Percentiles rank a stretch among this genome's conserved stretches.
Evolutionary conservation across 2,329 filamentous ascomycete species (phyloP).

Genomic region (Simplicillium sp.): DNA sequence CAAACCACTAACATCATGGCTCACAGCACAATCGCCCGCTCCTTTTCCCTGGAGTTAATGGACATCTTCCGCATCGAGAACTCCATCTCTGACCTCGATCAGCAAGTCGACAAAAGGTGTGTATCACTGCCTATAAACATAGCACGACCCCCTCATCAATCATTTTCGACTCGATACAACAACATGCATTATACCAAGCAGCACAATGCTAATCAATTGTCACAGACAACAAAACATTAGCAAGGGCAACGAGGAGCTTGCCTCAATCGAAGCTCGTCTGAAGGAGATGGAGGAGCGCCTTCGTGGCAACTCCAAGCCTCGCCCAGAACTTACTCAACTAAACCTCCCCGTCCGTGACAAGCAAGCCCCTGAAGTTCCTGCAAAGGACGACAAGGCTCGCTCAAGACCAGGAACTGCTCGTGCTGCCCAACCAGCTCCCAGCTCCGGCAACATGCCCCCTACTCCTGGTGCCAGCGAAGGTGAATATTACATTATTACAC

Average conservation of each 20-base stretch:
- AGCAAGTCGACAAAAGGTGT: constrained; percentile 75
- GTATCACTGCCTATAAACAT: constrained; percentile 17
- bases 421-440: constrained; percentile 40
- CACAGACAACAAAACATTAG: constrained; percentile 72
- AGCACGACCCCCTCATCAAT: neutral
- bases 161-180: neutral
- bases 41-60: constrained; percentile 78
- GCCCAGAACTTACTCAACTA: constrained; percentile 11
- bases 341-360: constrained; percentile 7
- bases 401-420: constrained; percentile 47
- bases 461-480: constrained; percentile 54
- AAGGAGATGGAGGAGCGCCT: constrained; percentile 78
- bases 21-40: constrained; percentile 71
- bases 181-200: neutral
- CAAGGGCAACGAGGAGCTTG: constrained; percentile 68
- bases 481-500: constrained; percentile 37
- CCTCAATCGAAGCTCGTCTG: constrained; percentile 75
- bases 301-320: constrained; percentile 19
- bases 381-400: constrained; percentile 24
- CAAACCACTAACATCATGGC: too few relatives aligned
- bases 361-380: constrained; percentile 16
- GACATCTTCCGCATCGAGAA: constrained; percentile 84
- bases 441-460: constrained; percentile 47
- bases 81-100: constrained; percentile 62
- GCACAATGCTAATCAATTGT: neutral